Evolutionary conservation across 2,329 filamentous ascomycete genomes (phyloP), one percentile per base, ranked within the genome.

Genomic region (Arachnomyces sp.): DNA sequence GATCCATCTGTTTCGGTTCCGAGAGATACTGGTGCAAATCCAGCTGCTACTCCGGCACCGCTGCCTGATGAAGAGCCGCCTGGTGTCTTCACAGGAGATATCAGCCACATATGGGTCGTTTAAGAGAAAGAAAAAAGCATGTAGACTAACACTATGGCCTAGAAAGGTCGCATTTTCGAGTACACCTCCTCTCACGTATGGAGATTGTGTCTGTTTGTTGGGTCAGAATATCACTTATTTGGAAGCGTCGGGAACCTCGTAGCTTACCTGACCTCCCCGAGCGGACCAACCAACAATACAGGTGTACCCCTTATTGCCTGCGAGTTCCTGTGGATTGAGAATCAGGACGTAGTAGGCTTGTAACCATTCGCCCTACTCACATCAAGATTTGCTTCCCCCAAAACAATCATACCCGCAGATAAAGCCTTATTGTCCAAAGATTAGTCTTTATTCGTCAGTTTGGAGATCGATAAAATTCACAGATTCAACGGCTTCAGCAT

Each of bases 1-100:
- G 57, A 62, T n/a, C 57, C 57, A 29, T 55, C 52, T 12, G 57
- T 61, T 42, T 63, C 60, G 6, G 55, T 60, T 12, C 59, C 60
- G 8, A 62, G 49, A 11, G 55, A 44, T 35, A 60, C 40, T 3
- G 60, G 57, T 1, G 55, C 47, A 39, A 57, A 61, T 15, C 57
- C 57, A 25, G 58, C 56, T 8, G 55, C 51, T 7, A 62, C 50
- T 13, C 48, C 53, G 9, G 59, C 54, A 6, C 54, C 59, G 9
- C 56, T 59, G 12, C 60, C 60, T 8, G 56, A 50, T 12, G 59
- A 61, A 25, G 60, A 61, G 9, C 60, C 60, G 3, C 53, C 53
- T 2, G 57, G 47, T 17, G 50, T 49, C 49, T 48, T n/a, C 35
- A n/a, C n/a, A n/a, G n/a, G n/a, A n/a, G n/a, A n/a, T n/a, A n/a